phyloP scores from a whole-genome alignment of 805 yeast genomes.

The Ogataea allantospora region DNA sequence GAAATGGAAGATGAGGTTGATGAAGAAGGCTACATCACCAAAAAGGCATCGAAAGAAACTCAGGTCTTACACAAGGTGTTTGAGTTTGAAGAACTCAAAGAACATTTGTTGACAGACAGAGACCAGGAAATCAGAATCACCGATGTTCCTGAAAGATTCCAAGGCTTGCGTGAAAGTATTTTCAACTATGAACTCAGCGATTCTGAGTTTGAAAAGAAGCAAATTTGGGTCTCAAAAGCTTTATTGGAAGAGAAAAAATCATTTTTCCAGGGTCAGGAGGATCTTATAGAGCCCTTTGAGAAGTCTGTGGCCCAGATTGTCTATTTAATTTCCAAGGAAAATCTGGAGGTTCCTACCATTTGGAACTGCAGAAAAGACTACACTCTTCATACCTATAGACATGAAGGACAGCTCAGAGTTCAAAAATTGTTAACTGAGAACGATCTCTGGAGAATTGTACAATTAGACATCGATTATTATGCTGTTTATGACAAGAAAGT shows the following conservation, averaged over 20 bases:
- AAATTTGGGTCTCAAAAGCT: conserved; percentile 74
- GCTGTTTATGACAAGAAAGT: conserved; percentile 73
- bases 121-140: conserved; percentile 84
- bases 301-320: conserved; percentile 69
- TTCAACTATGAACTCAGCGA: conserved; percentile 65
- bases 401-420: conserved; percentile 42
- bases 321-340: conserved; percentile 70
- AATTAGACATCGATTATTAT: conserved; percentile 84
- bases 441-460: conserved; percentile 89
- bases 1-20: conserved; percentile 38
- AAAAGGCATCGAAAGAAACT: conserved; percentile 36
- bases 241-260: conserved; percentile 56
- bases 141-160: conserved; percentile 92
- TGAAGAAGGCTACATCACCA: conserved; percentile 32
- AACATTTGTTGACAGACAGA: conserved; percentile 85
- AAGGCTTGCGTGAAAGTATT: conserved; percentile 67
- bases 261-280: conserved; percentile 36
- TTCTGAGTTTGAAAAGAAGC: conserved; percentile 69
- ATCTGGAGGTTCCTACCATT: conserved; percentile 89
- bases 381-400: conserved; percentile 52
- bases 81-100: conserved; percentile 90
- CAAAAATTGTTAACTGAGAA: conserved; percentile 66
- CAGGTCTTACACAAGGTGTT: conserved; percentile 82
- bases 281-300: conserved; percentile 50
- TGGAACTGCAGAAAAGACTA: conserved; percentile 96